Base-by-base conservation (phyloP, 768 basidiomycete genomes). In the Collybia nuda region DNA sequence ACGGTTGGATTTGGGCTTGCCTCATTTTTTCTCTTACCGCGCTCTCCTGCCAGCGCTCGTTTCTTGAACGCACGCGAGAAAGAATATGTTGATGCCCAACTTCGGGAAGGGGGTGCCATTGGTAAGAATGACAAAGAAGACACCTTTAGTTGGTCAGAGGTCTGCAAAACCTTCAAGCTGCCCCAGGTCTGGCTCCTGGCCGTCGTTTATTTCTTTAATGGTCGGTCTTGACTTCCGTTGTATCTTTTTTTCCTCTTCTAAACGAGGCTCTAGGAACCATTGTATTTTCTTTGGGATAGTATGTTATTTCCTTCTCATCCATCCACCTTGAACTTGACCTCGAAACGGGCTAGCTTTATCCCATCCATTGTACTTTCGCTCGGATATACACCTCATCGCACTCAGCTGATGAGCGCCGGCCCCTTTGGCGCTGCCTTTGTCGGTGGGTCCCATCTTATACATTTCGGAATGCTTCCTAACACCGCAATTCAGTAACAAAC, bases 331-430 rank as follows among this genome's bases (percentile, higher is more conserved):
- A 17, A 24, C 15, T 11, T 66, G 69, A 48, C 7, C 2, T 32
- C 9, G 12, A 32, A 3, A 7, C 17, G 7, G 19, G 55, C 57
- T 28, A 72, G 82, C 36, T 84, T 85, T 62, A 69, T 73, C 11
- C 83, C 82, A 0, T 78, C 79, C 2, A 81, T 86, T 62, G 79
- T 85, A 8, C 62, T 71, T 2, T 68, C 64, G 11, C 69, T 80
- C 15, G 78, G 77, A 8, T 78, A 71, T 56, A 61, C 61, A 7
- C 67, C 70, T 1, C 69, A 69, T 44, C 57, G 61, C 24, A 73
- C 73, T 17, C 77, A 80, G 56, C 63, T 81, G 2, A 72, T 77
- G 65, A 76, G 72, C 6, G 77, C 79, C 2, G 56, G 55, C 14
- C 73, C 74, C 1, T 72, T 61, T 17, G 68, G 61, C 0, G 45